Evolutionary conservation across 23 red algal species (phyloP), one percentile per base, ranked within the genome.

Genomic region (Gracilaria domingensis): DNA sequence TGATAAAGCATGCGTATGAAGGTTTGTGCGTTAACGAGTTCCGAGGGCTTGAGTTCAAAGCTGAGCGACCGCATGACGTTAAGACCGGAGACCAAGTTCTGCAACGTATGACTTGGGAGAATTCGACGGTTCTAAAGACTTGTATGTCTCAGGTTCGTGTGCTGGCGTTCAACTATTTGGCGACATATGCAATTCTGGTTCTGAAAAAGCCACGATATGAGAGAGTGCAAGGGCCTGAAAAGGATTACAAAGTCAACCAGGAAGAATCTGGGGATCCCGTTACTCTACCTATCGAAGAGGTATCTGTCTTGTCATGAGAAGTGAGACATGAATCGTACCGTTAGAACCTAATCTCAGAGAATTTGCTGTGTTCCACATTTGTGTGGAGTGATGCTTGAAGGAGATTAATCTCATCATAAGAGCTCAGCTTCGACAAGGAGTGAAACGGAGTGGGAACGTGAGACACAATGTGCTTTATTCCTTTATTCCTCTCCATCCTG

Each of bases 1-100:
- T 98, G 36, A 98, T 98, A 61, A 93, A 93, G 47, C 90, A 91
- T 61, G 92, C 91, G 9, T 98, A 93, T 60, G 83, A 95, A 82
- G 93, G 72, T 17, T 85, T 95, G 24, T 91, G 87, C 28, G 92
- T 98, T 14, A 95, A 95, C 30, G 92, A 98, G 85, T 84, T 98
- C 34, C 62, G 86, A 25, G 96, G 91, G 37, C 29, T 98, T 13
- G 55, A 85, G 79, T 91, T 98, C 24, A 66, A 95, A 50, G 90
- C 38, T 21, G 60, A 91, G 61, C 79, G 51, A n/a, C 69, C 86
- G 20, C 53, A 72, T 48, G 94, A 96, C 44, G 59, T 93, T 38
- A 53, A 56, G 38, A 92, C 87, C 13, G 94, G 94, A 0, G 94
- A 96, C 26, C 87, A 96, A 75, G 87, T 83, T 47, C 55, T 96